These are phyloP conservation scores for Amanita subjunquillea DNA, from an alignment of 768 basidiomycete species.

Conservation along the genomic window DNA sequence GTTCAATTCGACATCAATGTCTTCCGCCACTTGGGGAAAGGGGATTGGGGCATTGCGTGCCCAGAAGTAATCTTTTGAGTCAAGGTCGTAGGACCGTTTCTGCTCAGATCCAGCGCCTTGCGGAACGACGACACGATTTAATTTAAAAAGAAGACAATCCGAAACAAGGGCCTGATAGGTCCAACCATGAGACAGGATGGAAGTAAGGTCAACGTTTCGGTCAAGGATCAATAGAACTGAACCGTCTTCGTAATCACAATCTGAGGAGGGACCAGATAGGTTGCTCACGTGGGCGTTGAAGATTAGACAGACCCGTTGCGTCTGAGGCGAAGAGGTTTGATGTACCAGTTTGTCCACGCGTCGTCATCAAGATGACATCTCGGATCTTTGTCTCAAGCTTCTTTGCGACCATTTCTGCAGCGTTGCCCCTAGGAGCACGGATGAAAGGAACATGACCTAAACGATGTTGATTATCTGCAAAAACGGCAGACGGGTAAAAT, in stretches of 20 bases:
- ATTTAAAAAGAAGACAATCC: slow-evolving; percentile 93
- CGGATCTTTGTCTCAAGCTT: slow-evolving; percentile 89
- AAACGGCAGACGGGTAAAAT: background rate
- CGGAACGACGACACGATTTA: slow-evolving; percentile 86
- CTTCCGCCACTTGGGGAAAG: slow-evolving; percentile 97
- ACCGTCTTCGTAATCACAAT: slow-evolving; percentile 8
- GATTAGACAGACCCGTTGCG: slow-evolving; percentile 69
- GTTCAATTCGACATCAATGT: slow-evolving; percentile 87
- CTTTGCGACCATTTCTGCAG: slow-evolving; percentile 98
- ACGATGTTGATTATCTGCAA: slow-evolving; percentile 3
- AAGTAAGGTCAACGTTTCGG: slow-evolving; percentile 88
- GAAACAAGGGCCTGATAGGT: slow-evolving; percentile 98
- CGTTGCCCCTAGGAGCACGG: slow-evolving; percentile 89
- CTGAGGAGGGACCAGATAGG: background rate
- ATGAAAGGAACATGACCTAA: slow-evolving; percentile 90
- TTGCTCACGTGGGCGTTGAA: slow-evolving; percentile 76
- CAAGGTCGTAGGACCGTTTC: slow-evolving; percentile 83
- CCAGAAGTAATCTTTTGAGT: slow-evolving; percentile 99
- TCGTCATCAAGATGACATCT: slow-evolving; percentile 67
- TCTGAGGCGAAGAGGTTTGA: slow-evolving; percentile 71
- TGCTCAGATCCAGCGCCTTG: slow-evolving; percentile 46
- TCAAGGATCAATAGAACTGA: slow-evolving; percentile 90
- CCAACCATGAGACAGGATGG: slow-evolving; percentile 95
- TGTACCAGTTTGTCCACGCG: slow-evolving; percentile 37
- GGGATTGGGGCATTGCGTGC: slow-evolving; percentile 91